phyloP scores from a whole-genome alignment of 2,329 filamentous ascomycete genomes.

The Fusarium sp. region DNA sequence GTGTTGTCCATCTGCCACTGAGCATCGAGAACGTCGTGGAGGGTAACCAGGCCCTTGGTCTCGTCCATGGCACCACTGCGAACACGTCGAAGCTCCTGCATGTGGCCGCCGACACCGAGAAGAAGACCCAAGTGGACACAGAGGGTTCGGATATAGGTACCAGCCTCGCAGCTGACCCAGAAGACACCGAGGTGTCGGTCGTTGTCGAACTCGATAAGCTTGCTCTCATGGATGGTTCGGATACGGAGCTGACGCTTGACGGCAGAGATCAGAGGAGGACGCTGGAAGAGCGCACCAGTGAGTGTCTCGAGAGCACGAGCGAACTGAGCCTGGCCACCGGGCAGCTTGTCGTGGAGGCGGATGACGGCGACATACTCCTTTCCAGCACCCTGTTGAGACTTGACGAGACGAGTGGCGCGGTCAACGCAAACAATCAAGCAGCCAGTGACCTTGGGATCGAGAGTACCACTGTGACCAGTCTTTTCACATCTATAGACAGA shows the following conservation, averaged over 20 bases:
- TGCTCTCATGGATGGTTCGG: constrained; percentile 96
- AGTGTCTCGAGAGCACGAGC: constrained; percentile 93
- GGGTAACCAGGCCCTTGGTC: constrained; percentile 85
- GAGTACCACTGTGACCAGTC: constrained; percentile 96
- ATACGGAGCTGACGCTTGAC: constrained; percentile 99
- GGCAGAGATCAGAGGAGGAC: constrained; percentile 95
- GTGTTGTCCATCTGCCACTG: constrained; percentile 98
- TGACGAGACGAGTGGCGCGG: constrained; percentile 95
- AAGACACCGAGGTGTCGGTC: constrained; percentile 97
- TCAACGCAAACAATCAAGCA: constrained; percentile 96
- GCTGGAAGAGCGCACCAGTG: constrained; percentile 90
- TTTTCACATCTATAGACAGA: constrained; percentile 69
- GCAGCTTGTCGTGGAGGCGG: constrained; percentile 92
- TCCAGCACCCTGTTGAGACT: constrained; percentile 98
- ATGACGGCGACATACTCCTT: constrained; percentile 99
- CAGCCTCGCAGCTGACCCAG: constrained; percentile 98
- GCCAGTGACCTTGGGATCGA: constrained; percentile 97
- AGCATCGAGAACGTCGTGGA: constrained; percentile 87
- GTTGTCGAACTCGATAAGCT: constrained; percentile 97
- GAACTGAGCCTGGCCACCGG: constrained; percentile 92
- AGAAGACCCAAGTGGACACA: constrained; percentile 88
- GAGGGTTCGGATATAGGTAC: constrained; percentile 98
- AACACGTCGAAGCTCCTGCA: constrained; percentile 97
- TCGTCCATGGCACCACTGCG: constrained; percentile 96
- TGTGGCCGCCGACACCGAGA: constrained; percentile 88